These are phyloP conservation scores for Entoloma clypeatum DNA, from an alignment of 1,284 basidiomycete species.

Conservation along the genomic window DNA sequence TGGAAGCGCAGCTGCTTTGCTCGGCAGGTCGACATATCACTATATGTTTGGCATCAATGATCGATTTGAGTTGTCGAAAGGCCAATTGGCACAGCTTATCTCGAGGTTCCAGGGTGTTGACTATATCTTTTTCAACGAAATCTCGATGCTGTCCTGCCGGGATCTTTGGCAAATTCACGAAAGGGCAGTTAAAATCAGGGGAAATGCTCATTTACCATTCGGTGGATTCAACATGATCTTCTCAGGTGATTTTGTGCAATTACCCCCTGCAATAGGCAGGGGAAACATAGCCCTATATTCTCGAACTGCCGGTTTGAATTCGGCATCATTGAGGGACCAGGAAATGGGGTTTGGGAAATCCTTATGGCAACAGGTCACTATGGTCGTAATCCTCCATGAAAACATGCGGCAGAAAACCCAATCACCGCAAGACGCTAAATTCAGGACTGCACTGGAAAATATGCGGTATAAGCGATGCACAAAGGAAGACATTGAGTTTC, in stretches of 20 bases:
- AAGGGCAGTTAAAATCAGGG: constrained; percentile 11
- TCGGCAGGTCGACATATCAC: constrained; percentile 21
- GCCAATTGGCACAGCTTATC: constrained; percentile 11
- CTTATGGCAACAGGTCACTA: constrained; percentile 26
- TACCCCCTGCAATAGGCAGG: constrained; percentile 13
- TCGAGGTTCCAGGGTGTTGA: constrained; percentile 21
- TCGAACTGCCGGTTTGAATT: constrained; percentile 17
- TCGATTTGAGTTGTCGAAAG: background rate
- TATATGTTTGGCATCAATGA: constrained; percentile 14
- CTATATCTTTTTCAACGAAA: constrained; percentile 34
- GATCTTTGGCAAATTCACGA: constrained; percentile 24
- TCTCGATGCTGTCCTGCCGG: constrained; percentile 29
- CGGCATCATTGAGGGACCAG: constrained; percentile 20
- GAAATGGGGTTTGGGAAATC: background rate
- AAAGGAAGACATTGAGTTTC: constrained; percentile 27
- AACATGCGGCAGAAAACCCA: constrained; percentile 35
- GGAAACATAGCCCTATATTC: constrained; percentile 21
- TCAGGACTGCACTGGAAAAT: constrained; percentile 28
- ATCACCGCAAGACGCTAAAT: constrained; percentile 21
- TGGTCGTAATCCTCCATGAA: constrained; percentile 31
- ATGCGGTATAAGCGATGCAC: constrained; percentile 33
- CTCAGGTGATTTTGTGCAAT: constrained; percentile 22
- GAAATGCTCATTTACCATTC: constrained; percentile 19
- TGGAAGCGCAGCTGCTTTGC: constrained; percentile 27
- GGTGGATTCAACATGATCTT: constrained; percentile 24